phyloP scores from a whole-genome alignment of 176 grass and related monocot species.

The Lolium multiflorum region DNA sequence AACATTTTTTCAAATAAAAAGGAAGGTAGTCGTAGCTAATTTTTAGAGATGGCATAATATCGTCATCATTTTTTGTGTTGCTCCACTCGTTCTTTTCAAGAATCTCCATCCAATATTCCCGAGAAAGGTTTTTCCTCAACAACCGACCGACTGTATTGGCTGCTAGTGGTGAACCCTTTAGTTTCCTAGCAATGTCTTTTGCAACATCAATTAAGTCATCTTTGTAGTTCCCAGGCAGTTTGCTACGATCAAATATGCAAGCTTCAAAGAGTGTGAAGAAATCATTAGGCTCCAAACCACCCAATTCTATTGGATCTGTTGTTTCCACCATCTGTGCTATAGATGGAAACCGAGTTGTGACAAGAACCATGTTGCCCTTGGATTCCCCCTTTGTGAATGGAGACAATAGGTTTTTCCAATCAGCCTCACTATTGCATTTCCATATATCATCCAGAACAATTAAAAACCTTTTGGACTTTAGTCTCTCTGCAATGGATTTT shows the following conservation, averaged over 20 bases:
- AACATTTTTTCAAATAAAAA: neutral
- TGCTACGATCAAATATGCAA: neutral
- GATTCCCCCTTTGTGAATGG: neutral
- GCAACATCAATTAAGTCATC: neutral
- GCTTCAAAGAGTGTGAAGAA: neutral
- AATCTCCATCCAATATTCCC: neutral
- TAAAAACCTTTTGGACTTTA: neutral
- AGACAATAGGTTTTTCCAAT: neutral
- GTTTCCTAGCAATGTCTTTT: neutral
- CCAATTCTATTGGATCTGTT: neutral
- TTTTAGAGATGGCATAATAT: neutral
- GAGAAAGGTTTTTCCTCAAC: neutral
- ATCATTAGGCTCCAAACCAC: neutral
- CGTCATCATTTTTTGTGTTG: neutral
- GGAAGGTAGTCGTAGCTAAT: neutral
- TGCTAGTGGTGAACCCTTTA: constrained; percentile 7
- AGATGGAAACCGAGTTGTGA: neutral
- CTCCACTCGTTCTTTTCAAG: constrained; percentile 1
- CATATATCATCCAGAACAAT: neutral
- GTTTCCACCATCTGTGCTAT: neutral
- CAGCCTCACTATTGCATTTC: neutral
- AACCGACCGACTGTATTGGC: neutral
- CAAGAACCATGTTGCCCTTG: neutral
- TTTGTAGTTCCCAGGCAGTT: neutral
- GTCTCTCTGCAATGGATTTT: neutral